Evolutionary conservation across 768 basidiomycete species (phyloP).

Genomic region (Tylopilus plumbeoviolaceoides): DNA sequence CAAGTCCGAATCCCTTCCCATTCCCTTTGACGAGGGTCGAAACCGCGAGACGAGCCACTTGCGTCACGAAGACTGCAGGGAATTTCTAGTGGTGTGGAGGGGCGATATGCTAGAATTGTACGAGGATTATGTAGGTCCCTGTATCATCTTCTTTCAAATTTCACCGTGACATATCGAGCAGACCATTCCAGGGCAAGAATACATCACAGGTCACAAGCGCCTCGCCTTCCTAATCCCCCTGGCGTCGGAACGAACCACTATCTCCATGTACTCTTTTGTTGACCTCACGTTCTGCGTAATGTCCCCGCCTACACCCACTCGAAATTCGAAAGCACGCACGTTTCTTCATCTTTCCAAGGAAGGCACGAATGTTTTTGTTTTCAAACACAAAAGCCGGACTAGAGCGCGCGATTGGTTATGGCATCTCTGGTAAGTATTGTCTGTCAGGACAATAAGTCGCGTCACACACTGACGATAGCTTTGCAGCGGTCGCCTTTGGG

Average conservation of each 20-base stretch:
- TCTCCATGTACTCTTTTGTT: slow-evolving; percentile 85
- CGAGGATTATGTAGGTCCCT: slow-evolving; percentile 67
- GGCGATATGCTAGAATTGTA: slow-evolving; percentile 78
- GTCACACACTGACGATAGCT: neutral
- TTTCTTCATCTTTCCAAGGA: slow-evolving; percentile 49
- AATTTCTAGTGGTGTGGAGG: slow-evolving; percentile 86
- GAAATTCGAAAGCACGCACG: slow-evolving; percentile 40
- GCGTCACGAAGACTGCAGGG: slow-evolving; percentile 65
- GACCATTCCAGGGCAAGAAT: slow-evolving; percentile 65
- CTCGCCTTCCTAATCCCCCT: slow-evolving; percentile 80
- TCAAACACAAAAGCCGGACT: slow-evolving; percentile 75
- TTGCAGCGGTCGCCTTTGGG: slow-evolving; percentile 67
- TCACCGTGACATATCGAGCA: slow-evolving; percentile 25
- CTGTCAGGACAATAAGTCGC: neutral
- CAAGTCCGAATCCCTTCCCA: slow-evolving; percentile 44
- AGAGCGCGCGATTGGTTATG: slow-evolving; percentile 88
- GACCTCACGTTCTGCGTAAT: slow-evolving; percentile 81
- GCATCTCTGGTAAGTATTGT: slow-evolving; percentile 65
- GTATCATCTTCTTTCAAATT: neutral
- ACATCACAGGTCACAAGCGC: slow-evolving; percentile 66
- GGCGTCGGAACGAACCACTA: slow-evolving; percentile 50
- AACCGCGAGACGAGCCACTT: slow-evolving; percentile 63
- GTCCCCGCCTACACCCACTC: slow-evolving; percentile 53
- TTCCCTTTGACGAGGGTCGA: slow-evolving; percentile 60
- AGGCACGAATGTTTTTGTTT: slow-evolving; percentile 84